Evolutionary conservation across 345 rosid genomes (phyloP), one percentile per base, ranked within the genome.

Genomic region (Zanthoxylum bungeanum): DNA sequence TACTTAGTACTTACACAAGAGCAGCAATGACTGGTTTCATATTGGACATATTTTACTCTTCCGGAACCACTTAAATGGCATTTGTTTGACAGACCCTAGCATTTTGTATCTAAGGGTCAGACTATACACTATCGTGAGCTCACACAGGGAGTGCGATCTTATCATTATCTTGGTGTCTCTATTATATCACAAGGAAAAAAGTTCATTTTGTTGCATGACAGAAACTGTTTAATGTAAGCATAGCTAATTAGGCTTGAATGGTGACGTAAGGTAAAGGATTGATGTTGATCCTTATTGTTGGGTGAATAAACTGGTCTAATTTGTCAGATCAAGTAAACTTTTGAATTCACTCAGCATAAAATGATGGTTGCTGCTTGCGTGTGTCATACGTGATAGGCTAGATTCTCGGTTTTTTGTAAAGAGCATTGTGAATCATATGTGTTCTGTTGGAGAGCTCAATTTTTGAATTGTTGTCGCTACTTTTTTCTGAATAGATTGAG

Each of bases 401-500:
- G 59, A 62, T 34, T 61, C 60, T 34, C 63, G 3, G 56, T 17
- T 9, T 63, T 44, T 72, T 60, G 36, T 25, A 39, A 21, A 22
- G 37, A 57, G 53, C 25, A 5, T 9, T 7, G 34, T 74, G 53
- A 39, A 47, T 25, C 34, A 9, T 49, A 39, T 71, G 22, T 12
- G 21, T 39, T 69, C 46, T 53, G 2, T 66, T 47, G 1, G 25
- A 11, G 22, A 27, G 9, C 53, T 40, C 46, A 37, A 40, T n/a
- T 66, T 57, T 52, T 66, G 36, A 69, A 60, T 42, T 58, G 57
- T 14, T 22, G 5, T 69, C 44, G 22, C 68, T 17, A n/a, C 53
- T 78, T 21, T 61, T 80, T 60, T 72, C 72, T 78, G 71, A 70
- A 79, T 69, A 90, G 99, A 78, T 81, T 24, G 77, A 80, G 73